These are phyloP conservation scores for Teunomyces panamensis DNA, from an alignment of 805 yeast species.

Conservation along the genomic window DNA sequence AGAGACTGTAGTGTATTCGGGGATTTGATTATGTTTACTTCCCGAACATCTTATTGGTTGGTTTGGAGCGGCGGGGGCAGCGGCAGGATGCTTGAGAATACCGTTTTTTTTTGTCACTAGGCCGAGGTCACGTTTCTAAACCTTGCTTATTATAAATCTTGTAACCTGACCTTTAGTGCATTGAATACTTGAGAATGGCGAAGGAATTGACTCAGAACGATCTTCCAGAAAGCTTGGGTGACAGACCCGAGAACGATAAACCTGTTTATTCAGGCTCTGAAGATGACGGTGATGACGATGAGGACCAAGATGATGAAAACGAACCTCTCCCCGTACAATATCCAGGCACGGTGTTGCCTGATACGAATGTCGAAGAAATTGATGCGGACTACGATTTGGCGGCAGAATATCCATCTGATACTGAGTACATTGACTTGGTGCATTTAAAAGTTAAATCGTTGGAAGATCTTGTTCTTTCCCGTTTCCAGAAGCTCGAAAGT, in stretches of 20 bases:
- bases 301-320: slow-evolving; percentile 17
- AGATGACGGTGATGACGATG: slow-evolving; percentile 23
- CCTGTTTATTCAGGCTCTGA: slow-evolving; percentile 16
- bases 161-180: background rate
- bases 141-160: background rate
- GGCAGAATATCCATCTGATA: slow-evolving; percentile 52
- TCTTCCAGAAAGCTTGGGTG: slow-evolving; percentile 10
- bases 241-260: slow-evolving; percentile 5
- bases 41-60: background rate
- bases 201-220: slow-evolving; percentile 1
- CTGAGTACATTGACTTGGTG: slow-evolving; percentile 59
- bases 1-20: background rate
- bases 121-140: background rate
- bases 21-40: background rate
- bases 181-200: background rate
- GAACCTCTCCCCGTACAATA: slow-evolving; percentile 40
- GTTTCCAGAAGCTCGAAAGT: slow-evolving; percentile 55
- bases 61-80: background rate
- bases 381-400: slow-evolving; percentile 71
- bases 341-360: slow-evolving; percentile 45
- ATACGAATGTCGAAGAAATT: slow-evolving; percentile 48
- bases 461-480: slow-evolving; percentile 54
- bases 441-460: slow-evolving; percentile 67
- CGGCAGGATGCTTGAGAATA: background rate
- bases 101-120: background rate